These are phyloP conservation scores for Protomyces inouyei DNA, from an alignment of 1,139 yeast genomes.

Conservation along the genomic window DNA sequence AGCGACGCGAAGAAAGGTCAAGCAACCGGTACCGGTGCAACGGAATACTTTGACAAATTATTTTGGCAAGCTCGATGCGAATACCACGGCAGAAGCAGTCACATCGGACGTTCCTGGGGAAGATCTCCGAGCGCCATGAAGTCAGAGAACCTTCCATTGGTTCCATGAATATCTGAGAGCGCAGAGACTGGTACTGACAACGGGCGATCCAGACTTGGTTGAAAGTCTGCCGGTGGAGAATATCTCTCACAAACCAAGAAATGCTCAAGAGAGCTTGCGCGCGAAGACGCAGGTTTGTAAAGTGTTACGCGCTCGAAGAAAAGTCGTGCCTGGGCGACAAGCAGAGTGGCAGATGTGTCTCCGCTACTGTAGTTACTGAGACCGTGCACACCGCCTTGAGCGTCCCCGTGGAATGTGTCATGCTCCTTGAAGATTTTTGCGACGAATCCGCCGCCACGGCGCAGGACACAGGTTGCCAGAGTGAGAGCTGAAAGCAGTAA, in stretches of 20 bases:
- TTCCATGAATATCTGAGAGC: not conserved
- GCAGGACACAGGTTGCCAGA: conserved; percentile 77
- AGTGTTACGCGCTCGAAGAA: conserved; percentile 82
- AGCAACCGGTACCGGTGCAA: not conserved
- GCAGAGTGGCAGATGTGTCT: not conserved
- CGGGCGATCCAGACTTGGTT: not conserved
- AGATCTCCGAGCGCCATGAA: not conserved
- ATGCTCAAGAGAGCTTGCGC: conserved; percentile 91
- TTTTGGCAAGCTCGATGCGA: not conserved
- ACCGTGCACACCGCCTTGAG: not conserved
- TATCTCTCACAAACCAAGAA: conserved; percentile 85
- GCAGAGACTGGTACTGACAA: not conserved
- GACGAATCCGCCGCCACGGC: conserved; percentile 87
- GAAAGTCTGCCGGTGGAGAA: not conserved
- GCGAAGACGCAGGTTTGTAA: conserved; percentile 90
- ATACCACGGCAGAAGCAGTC: not conserved
- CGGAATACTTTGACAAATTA: conserved; percentile 17
- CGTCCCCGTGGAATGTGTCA: conserved; percentile 55
- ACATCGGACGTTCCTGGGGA: not conserved
- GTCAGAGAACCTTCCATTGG: not conserved
- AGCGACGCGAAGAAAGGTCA: conserved; percentile 2
- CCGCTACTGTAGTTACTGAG: not conserved
- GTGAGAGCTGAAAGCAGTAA: conserved; percentile 84
- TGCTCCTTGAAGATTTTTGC: conserved; percentile 95
- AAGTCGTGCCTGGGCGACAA: conserved; percentile 65